Evolutionary conservation across 495 filamentous ascomycete genomes (phyloP).

Genomic region (Penicillium pulvis): DNA sequence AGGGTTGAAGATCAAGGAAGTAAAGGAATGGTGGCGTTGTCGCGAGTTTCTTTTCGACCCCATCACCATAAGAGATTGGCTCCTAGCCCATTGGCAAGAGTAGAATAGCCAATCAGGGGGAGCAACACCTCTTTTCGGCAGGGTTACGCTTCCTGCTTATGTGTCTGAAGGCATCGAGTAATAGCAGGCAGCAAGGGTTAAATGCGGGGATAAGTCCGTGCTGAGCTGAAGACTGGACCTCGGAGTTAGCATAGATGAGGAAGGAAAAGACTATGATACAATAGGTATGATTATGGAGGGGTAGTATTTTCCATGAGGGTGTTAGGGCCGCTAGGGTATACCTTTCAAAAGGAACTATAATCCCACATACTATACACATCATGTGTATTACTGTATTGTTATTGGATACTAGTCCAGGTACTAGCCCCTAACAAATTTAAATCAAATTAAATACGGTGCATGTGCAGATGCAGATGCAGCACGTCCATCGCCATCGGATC

Average conservation of each 20-base stretch:
- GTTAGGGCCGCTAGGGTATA: too few relatives aligned
- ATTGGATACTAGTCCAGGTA: slow-evolving; percentile 1
- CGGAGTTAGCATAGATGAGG: too few relatives aligned
- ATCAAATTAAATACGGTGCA: background rate
- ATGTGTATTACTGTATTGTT: background rate
- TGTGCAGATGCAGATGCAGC: slow-evolving; percentile 12
- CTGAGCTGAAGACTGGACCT: too few relatives aligned
- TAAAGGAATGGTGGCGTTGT: slow-evolving; percentile 1
- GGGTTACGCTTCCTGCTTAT: background rate
- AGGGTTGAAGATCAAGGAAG: slow-evolving; percentile 1
- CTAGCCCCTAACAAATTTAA: background rate
- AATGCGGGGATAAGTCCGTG: background rate
- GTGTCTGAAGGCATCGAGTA: background rate
- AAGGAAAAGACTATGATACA: too few relatives aligned
- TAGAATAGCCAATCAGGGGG: slow-evolving; percentile 13
- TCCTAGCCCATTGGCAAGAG: slow-evolving; percentile 1
- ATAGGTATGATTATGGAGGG: too few relatives aligned
- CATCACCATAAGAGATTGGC: slow-evolving; percentile 11
- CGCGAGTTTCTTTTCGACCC: background rate
- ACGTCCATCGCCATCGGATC: slow-evolving; percentile 20
- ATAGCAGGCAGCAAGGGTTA: slow-evolving; percentile 17
- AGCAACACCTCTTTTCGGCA: background rate
- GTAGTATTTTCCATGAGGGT: too few relatives aligned
- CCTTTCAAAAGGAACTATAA: background rate
- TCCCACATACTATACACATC: background rate